These are phyloP conservation scores for Penicillium daleae DNA, from an alignment of 495 filamentous ascomycete genomes.

Conservation along the genomic window DNA sequence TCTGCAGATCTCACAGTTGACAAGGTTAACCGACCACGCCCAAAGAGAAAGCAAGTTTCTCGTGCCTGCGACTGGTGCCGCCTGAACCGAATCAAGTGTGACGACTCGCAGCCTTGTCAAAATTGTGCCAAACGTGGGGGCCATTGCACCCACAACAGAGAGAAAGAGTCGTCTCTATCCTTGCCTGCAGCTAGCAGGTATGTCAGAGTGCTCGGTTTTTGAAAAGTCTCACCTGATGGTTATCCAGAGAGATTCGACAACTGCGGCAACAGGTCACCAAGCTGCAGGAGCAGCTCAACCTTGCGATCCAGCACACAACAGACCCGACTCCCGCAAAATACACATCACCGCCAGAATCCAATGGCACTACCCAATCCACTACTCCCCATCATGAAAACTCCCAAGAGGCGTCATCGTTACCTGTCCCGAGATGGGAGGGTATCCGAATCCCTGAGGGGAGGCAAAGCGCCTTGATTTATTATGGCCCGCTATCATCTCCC, in stretches of 20 bases:
- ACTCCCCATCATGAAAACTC: neutral
- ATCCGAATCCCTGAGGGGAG: neutral
- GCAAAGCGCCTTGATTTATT: constrained; percentile 2
- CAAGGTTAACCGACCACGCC: neutral
- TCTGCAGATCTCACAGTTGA: neutral
- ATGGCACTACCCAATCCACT: neutral
- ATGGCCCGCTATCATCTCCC: constrained; percentile 36
- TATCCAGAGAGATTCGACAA: neutral
- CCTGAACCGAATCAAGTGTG: constrained; percentile 50
- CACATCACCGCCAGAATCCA: neutral
- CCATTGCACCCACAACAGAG: constrained; percentile 39
- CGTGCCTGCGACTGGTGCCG: constrained; percentile 56
- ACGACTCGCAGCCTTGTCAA: constrained; percentile 46
- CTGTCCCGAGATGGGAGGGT: neutral
- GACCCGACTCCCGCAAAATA: neutral
- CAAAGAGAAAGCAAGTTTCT: constrained; percentile 41
- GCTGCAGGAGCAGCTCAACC: neutral
- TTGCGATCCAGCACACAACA: neutral
- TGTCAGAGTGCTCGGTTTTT: neutral
- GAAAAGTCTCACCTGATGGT: neutral
- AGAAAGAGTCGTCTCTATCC: constrained; percentile 34
- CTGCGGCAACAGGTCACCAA: neutral
- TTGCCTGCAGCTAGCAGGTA: constrained; percentile 25
- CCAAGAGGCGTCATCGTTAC: neutral
- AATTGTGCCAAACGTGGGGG: constrained; percentile 48